These are phyloP conservation scores for Stagonosporopsis chrysanthemi DNA, from an alignment of 2,329 filamentous ascomycete genomes.

Conservation along the genomic window DNA sequence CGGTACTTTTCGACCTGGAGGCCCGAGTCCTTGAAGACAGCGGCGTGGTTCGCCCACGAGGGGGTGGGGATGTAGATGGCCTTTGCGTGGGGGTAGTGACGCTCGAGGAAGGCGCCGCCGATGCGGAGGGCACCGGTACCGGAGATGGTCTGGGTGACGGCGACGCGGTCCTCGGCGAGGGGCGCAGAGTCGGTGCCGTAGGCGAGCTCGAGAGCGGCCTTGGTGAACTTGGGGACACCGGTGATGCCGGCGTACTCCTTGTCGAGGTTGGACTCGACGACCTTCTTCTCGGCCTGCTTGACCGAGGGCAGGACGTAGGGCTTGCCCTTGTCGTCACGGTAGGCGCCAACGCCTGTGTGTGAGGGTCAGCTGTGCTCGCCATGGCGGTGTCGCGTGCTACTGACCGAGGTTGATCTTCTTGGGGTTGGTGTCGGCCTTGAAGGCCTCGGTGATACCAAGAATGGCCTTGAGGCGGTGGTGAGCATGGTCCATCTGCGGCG, in stretches of 20 bases:
- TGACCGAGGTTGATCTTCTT: conserved; percentile 98
- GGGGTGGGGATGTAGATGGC: conserved; percentile 96
- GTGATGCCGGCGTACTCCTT: conserved; percentile 99
- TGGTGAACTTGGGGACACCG: conserved; percentile 92
- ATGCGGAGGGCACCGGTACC: conserved; percentile 96
- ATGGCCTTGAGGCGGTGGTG: conserved; percentile 66
- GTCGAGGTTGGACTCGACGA: conserved; percentile 79
- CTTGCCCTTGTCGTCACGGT: conserved; percentile 98
- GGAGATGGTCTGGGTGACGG: conserved; percentile 97
- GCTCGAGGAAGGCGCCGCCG: conserved; percentile 89
- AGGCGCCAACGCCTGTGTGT: conserved; percentile 85
- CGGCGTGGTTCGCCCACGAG: conserved; percentile 98
- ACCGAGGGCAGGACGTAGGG: conserved; percentile 97
- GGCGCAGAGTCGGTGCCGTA: conserved; percentile 83
- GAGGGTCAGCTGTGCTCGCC: conserved; percentile 28
- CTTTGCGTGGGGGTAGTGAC: conserved; percentile 91
- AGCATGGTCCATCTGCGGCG: conserved; percentile 21
- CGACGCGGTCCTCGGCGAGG: conserved; percentile 77
- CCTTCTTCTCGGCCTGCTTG: conserved; percentile 83
- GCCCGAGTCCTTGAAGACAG: conserved; percentile 92
- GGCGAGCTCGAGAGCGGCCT: conserved; percentile 87
- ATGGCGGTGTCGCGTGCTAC: conserved; percentile 30
- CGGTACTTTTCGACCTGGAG: conserved; percentile 93
- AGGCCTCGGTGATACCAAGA: conserved; percentile 94
- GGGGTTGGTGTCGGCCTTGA: conserved; percentile 92